These are phyloP conservation scores for Lithospermum erythrorhizon DNA, from an alignment of 257 asterid genomes.

Conservation along the genomic window DNA sequence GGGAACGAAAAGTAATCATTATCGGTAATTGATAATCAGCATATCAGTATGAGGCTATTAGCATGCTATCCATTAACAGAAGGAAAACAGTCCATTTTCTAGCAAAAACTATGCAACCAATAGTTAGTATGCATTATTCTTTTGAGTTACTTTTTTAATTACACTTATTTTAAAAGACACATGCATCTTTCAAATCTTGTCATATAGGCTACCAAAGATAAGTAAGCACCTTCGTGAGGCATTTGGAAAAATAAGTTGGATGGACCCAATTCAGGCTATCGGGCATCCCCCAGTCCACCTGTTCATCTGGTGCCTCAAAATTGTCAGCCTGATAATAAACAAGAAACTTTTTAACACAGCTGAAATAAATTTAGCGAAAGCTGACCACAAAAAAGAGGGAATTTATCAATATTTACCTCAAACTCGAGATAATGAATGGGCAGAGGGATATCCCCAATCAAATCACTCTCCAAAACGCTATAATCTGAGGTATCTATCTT, in stretches of 20 bases:
- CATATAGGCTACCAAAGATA: slow-evolving; percentile 12
- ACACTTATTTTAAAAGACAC: no score
- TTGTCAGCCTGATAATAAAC: slow-evolving; percentile 37
- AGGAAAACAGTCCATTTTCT: no score
- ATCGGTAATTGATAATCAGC: no score
- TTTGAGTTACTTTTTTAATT: no score
- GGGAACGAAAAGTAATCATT: no score
- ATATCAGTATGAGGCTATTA: no score
- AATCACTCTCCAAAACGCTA: slow-evolving; percentile 27
- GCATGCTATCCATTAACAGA: no score
- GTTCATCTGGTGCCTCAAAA: slow-evolving; percentile 27
- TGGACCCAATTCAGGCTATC: slow-evolving; percentile 39
- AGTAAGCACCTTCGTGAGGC: slow-evolving; percentile 55
- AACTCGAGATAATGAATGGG: slow-evolving; percentile 39
- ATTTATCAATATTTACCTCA: slow-evolving; percentile 32
- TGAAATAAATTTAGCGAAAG: slow-evolving; percentile 2
- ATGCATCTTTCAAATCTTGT: not conserved
- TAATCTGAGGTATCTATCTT: slow-evolving; percentile 32
- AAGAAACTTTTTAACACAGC: slow-evolving; percentile 3
- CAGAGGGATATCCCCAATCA: slow-evolving; percentile 30
- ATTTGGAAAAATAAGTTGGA: slow-evolving; percentile 69
- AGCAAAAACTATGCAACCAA: no score
- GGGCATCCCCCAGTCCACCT: slow-evolving; percentile 55
- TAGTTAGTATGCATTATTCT: no score
- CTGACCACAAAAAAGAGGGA: not conserved